phyloP scores from a whole-genome alignment of 768 basidiomycete species.

The Suillus americanus region DNA sequence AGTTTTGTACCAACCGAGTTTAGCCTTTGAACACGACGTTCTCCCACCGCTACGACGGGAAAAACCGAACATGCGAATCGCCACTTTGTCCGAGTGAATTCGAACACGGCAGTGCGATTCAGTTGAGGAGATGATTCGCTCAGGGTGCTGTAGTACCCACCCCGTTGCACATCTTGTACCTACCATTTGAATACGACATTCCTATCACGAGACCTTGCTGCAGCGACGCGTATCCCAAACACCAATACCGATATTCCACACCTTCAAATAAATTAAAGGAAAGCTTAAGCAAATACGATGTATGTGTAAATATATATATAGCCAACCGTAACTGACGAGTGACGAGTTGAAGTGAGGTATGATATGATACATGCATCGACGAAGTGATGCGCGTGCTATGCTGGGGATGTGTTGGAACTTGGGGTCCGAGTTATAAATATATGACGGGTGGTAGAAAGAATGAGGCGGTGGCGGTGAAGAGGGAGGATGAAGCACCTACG shows the following conservation, averaged over 20 bases:
- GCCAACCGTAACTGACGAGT: background rate
- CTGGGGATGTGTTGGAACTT: background rate
- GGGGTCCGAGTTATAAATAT: background rate
- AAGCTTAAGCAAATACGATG: background rate
- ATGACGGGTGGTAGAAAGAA: background rate
- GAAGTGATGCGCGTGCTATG: background rate
- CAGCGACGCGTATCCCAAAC: background rate
- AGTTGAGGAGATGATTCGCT: background rate
- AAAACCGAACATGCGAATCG: background rate
- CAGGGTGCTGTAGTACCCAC: background rate
- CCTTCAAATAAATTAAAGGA: background rate
- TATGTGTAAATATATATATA: background rate
- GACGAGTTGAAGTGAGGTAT: background rate
- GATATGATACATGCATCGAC: conserved; percentile 2
- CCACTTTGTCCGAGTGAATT: background rate
- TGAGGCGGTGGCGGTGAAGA: background rate
- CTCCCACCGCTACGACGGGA: background rate
- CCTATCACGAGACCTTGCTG: too few relatives aligned
- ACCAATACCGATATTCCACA: background rate
- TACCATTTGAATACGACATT: background rate
- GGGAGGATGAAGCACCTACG: background rate
- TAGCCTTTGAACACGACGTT: background rate
- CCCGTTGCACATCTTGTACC: background rate
- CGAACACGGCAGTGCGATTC: background rate
- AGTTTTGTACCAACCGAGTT: background rate